Evolutionary conservation across 2,329 filamentous ascomycete species (phyloP).

Genomic region (Peltaster fructicola): DNA sequence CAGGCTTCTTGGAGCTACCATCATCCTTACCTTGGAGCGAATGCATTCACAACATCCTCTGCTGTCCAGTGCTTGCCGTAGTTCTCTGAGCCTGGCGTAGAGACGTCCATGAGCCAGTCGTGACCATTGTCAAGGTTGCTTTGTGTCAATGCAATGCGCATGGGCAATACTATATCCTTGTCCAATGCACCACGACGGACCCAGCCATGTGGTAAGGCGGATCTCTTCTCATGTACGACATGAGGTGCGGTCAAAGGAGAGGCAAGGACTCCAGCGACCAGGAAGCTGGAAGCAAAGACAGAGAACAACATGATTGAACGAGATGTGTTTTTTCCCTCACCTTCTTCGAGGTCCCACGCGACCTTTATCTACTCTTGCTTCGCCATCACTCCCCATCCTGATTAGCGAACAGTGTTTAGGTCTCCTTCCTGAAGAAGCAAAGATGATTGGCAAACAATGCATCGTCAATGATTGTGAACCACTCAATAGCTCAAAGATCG

Average conservation of each 20-base stretch:
- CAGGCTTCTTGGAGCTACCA: too few species aligned
- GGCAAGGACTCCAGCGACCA: conserved; percentile 8
- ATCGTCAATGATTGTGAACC: too few species aligned
- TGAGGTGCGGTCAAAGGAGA: conserved; percentile 10
- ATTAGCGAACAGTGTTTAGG: too few species aligned
- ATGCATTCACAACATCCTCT: conserved; percentile 26
- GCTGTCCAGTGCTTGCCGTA: conserved; percentile 27
- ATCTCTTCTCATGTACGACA: conserved; percentile 17
- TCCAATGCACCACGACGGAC: conserved; percentile 11
- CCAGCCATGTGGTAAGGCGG: conserved; percentile 14
- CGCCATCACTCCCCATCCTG: too few species aligned
- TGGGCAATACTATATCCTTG: conserved; percentile 14
- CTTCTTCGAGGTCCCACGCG: too few species aligned
- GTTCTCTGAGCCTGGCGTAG: conserved; percentile 23
- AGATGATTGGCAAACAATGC: too few species aligned
- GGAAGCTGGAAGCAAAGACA: conserved; percentile 6
- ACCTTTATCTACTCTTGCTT: too few species aligned
- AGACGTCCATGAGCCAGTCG: conserved; percentile 21
- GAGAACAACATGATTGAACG: conserved; percentile 11
- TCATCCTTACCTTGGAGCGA: conserved; percentile 20
- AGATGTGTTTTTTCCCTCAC: too few species aligned
- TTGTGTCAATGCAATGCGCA: conserved; percentile 19
- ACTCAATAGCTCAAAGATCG: too few species aligned
- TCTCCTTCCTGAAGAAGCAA: too few species aligned
- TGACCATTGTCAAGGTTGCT: conserved; percentile 17